Conservation (phyloP, 352 stramenopile genomes). For the Globisporangium splendens region DNA sequence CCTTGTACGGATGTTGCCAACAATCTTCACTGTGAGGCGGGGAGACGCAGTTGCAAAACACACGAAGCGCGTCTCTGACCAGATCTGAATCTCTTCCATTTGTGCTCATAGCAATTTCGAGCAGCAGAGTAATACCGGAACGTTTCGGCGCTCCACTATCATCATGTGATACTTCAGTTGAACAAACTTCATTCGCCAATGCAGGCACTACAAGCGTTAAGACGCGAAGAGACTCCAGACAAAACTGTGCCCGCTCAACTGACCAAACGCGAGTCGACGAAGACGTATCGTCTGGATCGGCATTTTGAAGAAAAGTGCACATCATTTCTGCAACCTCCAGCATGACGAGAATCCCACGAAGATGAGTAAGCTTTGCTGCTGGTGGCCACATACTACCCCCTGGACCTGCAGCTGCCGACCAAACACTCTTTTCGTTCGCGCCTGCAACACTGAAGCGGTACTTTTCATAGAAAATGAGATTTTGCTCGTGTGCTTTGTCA, state of each 20-base stretch:
- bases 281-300: slow-evolving; percentile 49
- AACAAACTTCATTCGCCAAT: slow-evolving; percentile 72
- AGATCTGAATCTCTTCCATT: slow-evolving; percentile 71
- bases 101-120: slow-evolving; percentile 74
- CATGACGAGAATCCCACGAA: slow-evolving; percentile 74
- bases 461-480: slow-evolving; percentile 82
- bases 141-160: slow-evolving; percentile 37
- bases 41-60: slow-evolving; percentile 85
- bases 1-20: slow-evolving; percentile 83
- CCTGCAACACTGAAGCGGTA: slow-evolving; percentile 69
- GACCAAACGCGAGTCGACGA: slow-evolving; percentile 64
- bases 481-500: slow-evolving; percentile 81
- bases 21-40: slow-evolving; percentile 74
- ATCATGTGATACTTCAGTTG: slow-evolving; percentile 59
- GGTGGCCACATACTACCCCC: slow-evolving; percentile 67
- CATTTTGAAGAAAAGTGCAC: slow-evolving; percentile 52
- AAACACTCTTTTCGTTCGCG: slow-evolving; percentile 40
- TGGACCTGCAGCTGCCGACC: slow-evolving; percentile 47
- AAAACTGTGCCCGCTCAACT: slow-evolving; percentile 77
- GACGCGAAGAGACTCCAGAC: slow-evolving; percentile 67
- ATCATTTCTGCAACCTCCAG: slow-evolving; percentile 75
- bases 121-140: slow-evolving; percentile 61
- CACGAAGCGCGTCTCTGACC: slow-evolving; percentile 63
- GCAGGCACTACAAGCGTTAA: slow-evolving; percentile 71
- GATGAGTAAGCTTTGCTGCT: slow-evolving; percentile 67